Conservation (phyloP, 2,329 filamentous ascomycete genomes). For the Neofusicoccum umdonicola region DNA sequence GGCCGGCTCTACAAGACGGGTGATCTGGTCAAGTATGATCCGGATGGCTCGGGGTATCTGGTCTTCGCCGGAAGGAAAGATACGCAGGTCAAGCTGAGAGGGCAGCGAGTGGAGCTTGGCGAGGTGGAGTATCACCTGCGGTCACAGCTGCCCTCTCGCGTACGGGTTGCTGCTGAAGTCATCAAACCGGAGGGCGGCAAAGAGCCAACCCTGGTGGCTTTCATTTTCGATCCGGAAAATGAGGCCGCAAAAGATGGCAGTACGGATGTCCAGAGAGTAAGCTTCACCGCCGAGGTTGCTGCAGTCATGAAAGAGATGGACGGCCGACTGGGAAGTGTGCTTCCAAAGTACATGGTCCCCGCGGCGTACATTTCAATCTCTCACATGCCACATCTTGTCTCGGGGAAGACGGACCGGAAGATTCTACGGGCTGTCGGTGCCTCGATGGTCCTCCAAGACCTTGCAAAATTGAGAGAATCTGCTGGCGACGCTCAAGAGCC, state of each 20-base stretch:
- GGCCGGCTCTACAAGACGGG: slow-evolving; percentile 29
- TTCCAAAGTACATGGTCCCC: slow-evolving; percentile 41
- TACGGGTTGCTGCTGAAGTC: slow-evolving; percentile 50
- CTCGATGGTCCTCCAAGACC: slow-evolving; percentile 19
- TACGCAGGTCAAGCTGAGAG: slow-evolving; percentile 28
- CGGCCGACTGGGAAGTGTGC: slow-evolving; percentile 13
- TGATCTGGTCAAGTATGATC: slow-evolving; percentile 31
- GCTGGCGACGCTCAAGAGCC: background rate
- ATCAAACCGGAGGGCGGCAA: slow-evolving; percentile 33
- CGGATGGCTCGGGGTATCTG: slow-evolving; percentile 54
- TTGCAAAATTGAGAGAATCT: background rate
- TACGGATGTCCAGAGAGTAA: slow-evolving; percentile 18
- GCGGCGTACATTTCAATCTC: slow-evolving; percentile 44
- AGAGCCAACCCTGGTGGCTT: slow-evolving; percentile 37
- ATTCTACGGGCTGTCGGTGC: slow-evolving; percentile 22
- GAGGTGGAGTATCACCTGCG: slow-evolving; percentile 40
- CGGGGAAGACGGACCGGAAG: slow-evolving; percentile 40
- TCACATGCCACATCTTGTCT: slow-evolving; percentile 43
- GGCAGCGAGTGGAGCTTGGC: slow-evolving; percentile 37
- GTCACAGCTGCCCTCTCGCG: slow-evolving; percentile 67
- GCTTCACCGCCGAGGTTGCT: slow-evolving; percentile 58
- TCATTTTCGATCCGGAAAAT: slow-evolving; percentile 58
- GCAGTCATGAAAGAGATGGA: slow-evolving; percentile 59
- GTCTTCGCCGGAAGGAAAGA: slow-evolving; percentile 63
- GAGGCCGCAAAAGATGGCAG: background rate